These are phyloP conservation scores for Paecilomyces sp. DNA, from an alignment of 2,329 filamentous ascomycete species.

Conservation along the genomic window DNA sequence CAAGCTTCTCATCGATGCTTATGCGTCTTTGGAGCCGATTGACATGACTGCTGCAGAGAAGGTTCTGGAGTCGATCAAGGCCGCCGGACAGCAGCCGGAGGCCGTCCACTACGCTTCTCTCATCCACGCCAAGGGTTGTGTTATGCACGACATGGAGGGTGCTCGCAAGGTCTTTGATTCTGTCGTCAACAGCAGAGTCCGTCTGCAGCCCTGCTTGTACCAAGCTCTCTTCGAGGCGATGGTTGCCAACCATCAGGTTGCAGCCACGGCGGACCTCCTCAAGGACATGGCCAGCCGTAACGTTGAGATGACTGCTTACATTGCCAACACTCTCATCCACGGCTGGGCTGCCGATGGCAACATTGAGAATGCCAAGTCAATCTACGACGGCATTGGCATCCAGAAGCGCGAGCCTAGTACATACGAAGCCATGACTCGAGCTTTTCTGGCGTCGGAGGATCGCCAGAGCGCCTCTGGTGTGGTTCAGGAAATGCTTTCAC, in stretches of 20 bases:
- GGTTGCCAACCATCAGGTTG: conserved; percentile 86
- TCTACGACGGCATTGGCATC: conserved; percentile 72
- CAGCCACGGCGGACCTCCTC: conserved; percentile 67
- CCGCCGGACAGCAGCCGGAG: conserved; percentile 69
- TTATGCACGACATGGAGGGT: conserved; percentile 81
- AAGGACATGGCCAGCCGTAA: conserved; percentile 64
- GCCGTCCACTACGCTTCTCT: conserved; percentile 93
- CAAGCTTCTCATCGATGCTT: conserved; percentile 92
- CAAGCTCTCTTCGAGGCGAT: conserved; percentile 96
- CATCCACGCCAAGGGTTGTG: conserved; percentile 92
- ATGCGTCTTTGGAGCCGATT: conserved; percentile 87
- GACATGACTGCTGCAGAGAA: conserved; percentile 82
- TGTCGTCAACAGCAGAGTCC: conserved; percentile 63
- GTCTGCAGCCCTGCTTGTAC: conserved; percentile 78
- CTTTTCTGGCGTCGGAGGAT: conserved; percentile 78
- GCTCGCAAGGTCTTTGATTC: conserved; percentile 76
- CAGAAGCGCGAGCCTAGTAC: conserved; percentile 90
- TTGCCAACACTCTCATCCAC: conserved; percentile 96
- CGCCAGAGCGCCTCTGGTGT: conserved; percentile 67
- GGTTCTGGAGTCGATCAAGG: conserved; percentile 70
- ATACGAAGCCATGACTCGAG: conserved; percentile 96
- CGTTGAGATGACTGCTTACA: conserved; percentile 90
- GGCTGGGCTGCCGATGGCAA: conserved; percentile 86
- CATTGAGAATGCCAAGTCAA: conserved; percentile 66
- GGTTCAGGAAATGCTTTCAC: conserved; percentile 81